Conservation (phyloP, 345 rosid genomes). For the Durio zibethinus region DNA sequence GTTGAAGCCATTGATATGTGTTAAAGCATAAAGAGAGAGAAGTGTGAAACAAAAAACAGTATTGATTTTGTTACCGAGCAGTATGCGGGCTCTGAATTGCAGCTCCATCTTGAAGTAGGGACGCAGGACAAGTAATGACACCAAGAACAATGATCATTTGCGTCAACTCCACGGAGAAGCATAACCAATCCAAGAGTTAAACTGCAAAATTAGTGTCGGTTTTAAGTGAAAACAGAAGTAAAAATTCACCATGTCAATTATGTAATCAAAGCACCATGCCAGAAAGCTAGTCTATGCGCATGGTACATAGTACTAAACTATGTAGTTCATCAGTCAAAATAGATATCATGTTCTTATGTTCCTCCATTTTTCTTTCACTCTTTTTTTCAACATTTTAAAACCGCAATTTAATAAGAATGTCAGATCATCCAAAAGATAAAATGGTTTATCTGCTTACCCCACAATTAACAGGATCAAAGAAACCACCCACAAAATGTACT, state of each 20-base stretch:
- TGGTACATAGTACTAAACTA: background rate
- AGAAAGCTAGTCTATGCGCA: background rate
- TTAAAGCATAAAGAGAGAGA: background rate
- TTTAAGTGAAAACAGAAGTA: background rate
- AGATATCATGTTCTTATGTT: background rate
- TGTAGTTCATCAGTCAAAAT: background rate
- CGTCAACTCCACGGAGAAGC: slow-evolving; percentile 79
- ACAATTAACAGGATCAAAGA: slow-evolving; percentile 63
- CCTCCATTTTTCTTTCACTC: background rate
- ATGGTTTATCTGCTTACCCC: slow-evolving; percentile 50
- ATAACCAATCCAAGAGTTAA: slow-evolving; percentile 51
- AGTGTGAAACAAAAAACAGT: background rate
- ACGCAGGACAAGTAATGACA: slow-evolving; percentile 91
- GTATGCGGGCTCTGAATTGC: slow-evolving; percentile 55
- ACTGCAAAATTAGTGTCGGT: slow-evolving; percentile 32
- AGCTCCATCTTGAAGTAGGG: slow-evolving; percentile 88
- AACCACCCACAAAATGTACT: slow-evolving; percentile 63
- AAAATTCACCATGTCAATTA: background rate
- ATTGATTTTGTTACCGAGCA: slow-evolving; percentile 53
- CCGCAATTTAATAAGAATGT: background rate
- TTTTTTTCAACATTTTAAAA: background rate
- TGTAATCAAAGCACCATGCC: background rate
- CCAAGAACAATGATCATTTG: slow-evolving; percentile 93
- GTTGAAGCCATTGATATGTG: background rate
- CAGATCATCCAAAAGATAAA: background rate